Conservation (phyloP, 768 basidiomycete species). For the Astraeus odoratus region DNA sequence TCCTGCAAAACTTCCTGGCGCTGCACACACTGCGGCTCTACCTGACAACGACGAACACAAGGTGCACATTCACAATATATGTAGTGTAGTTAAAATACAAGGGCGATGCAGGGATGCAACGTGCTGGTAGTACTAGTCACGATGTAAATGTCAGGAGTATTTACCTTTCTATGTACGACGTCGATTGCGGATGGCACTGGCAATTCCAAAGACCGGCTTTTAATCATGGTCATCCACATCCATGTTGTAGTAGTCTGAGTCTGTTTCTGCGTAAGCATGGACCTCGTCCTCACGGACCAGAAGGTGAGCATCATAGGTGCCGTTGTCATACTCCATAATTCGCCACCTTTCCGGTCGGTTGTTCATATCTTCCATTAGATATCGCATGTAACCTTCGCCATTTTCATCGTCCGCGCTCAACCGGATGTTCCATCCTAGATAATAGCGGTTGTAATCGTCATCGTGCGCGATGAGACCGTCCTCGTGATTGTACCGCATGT, state of each 20-base stretch:
- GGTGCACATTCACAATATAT: too few relatives aligned
- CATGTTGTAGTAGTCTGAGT: slow-evolving; percentile 33
- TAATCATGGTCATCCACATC: slow-evolving; percentile 11
- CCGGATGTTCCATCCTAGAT: slow-evolving; percentile 64
- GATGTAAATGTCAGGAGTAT: too few relatives aligned
- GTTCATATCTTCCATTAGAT: slow-evolving; percentile 34
- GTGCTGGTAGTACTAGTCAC: too few relatives aligned
- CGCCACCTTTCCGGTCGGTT: slow-evolving; percentile 40
- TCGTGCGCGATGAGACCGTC: slow-evolving; percentile 46
- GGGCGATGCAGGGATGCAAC: too few relatives aligned
- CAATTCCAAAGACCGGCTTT: neutral
- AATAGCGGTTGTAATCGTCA: slow-evolving; percentile 39
- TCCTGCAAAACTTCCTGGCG: too few relatives aligned
- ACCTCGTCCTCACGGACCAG: slow-evolving; percentile 31
- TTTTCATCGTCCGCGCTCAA: slow-evolving; percentile 36
- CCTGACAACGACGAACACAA: too few relatives aligned
- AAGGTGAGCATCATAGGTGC: slow-evolving; percentile 36
- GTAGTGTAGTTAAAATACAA: too few relatives aligned
- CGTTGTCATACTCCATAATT: slow-evolving; percentile 29
- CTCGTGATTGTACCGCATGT: slow-evolving; percentile 49
- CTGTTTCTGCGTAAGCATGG: slow-evolving; percentile 29
- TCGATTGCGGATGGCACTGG: neutral
- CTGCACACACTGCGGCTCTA: too few relatives aligned
- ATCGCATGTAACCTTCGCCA: slow-evolving; percentile 35
- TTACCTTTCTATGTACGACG: too few relatives aligned